A percentile compares a stretch with the other conserved stretches of the same genome.
These are phyloP conservation scores for Aphanomyces euteiches DNA, from an alignment of 352 stramenopile species.

Conservation along the genomic window DNA sequence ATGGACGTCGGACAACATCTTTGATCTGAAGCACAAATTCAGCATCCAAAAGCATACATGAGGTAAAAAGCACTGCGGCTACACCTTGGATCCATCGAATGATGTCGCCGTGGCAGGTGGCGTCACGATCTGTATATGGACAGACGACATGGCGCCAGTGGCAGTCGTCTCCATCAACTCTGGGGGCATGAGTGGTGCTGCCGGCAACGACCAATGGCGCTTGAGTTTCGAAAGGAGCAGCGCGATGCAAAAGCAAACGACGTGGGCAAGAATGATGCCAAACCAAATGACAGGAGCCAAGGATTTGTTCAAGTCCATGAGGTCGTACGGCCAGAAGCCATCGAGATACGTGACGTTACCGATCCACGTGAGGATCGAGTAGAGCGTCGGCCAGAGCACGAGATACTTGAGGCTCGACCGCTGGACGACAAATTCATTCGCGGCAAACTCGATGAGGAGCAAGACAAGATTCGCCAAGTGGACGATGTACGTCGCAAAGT, in stretches of 20 bases:
- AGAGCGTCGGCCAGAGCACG: constrained; percentile 11
- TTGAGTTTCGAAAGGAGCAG: constrained; percentile 10
- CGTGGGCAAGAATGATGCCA: constrained; percentile 20
- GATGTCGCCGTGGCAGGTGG: too few species aligned
- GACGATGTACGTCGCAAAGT: constrained; percentile 11
- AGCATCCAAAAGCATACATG: too few species aligned
- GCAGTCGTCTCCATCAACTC: too few species aligned
- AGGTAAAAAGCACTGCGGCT: too few species aligned
- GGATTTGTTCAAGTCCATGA: constrained; percentile 11
- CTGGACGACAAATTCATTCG: constrained; percentile 18
- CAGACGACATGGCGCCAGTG: too few species aligned
- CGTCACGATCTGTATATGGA: too few species aligned
- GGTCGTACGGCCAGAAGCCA: constrained; percentile 22
- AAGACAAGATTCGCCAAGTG: constrained; percentile 17
- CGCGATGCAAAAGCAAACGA: constrained; percentile 17
- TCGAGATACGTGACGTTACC: constrained; percentile 15
- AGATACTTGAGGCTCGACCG: constrained; percentile 16
- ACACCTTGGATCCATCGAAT: too few species aligned
- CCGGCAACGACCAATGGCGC: background rate
- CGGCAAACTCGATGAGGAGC: constrained; percentile 20
- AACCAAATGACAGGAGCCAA: constrained; percentile 21
- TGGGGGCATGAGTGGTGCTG: too few species aligned
- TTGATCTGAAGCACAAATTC: too few species aligned
- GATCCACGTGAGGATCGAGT: constrained; percentile 21
- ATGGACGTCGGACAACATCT: too few species aligned